phyloP scores from a whole-genome alignment of 768 basidiomycete species.

The Naganishia friedmannii region DNA sequence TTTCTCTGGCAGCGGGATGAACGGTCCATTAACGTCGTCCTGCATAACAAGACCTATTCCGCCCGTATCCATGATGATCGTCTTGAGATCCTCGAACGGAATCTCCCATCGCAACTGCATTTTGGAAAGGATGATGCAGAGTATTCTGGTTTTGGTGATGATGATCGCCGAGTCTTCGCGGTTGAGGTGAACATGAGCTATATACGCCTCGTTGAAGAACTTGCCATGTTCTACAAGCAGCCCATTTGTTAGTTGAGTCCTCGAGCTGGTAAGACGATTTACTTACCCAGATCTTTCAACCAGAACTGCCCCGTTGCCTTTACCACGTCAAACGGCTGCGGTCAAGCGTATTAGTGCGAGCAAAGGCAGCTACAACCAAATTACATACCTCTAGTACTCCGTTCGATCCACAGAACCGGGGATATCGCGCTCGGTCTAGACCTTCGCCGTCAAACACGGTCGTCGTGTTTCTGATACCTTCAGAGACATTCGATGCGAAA shows the following conservation, averaged over 20 bases:
- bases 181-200: slow-evolving; percentile 83
- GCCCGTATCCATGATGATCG: slow-evolving; percentile 81
- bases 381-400: slow-evolving; percentile 75
- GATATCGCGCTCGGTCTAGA: slow-evolving; percentile 81
- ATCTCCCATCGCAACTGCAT: slow-evolving; percentile 88
- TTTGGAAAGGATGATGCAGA: slow-evolving; percentile 80
- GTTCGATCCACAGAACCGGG: slow-evolving; percentile 80
- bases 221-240: slow-evolving; percentile 64
- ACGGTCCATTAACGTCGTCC: slow-evolving; percentile 57
- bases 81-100: slow-evolving; percentile 78
- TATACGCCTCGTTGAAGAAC: slow-evolving; percentile 77
- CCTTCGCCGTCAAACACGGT: slow-evolving; percentile 93
- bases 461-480: slow-evolving; percentile 97
- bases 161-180: slow-evolving; percentile 65
- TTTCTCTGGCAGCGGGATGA: slow-evolving; percentile 53
- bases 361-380: background rate
- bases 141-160: slow-evolving; percentile 70
- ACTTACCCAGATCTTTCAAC: slow-evolving; percentile 76
- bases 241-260: background rate
- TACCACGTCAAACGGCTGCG: slow-evolving; percentile 80
- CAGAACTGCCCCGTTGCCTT: slow-evolving; percentile 94
- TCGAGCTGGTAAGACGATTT: background rate
- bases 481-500: slow-evolving; percentile 87
- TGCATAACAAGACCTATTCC: slow-evolving; percentile 78
- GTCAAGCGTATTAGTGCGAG: slow-evolving; percentile 21